Conservation (phyloP, 1,284 basidiomycete genomes). For the Ceratobasidium sp. region DNA sequence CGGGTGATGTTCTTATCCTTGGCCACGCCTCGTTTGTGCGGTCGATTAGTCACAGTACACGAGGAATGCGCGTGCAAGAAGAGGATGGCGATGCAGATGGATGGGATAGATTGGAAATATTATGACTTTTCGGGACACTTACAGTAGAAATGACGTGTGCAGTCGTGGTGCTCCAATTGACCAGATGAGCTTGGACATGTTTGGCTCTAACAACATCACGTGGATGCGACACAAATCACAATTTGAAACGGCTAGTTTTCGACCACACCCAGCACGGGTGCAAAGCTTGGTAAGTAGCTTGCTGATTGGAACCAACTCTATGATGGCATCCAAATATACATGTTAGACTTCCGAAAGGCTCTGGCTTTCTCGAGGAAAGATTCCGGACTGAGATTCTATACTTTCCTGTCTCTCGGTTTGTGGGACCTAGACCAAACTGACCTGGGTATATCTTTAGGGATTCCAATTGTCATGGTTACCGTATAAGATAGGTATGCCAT, state of each 20-base stretch:
- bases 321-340: conserved; percentile 34
- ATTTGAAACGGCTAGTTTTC: not conserved
- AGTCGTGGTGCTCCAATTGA: not conserved
- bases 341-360: conserved; percentile 36
- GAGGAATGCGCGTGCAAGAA: conserved; percentile 19
- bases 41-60: conserved; percentile 22
- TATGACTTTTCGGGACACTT: not conserved
- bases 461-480: not conserved
- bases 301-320: not conserved
- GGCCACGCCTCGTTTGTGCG: not conserved
- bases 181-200: conserved; percentile 16
- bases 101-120: not conserved
- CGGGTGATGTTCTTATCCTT: not conserved
- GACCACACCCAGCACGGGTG: not conserved
- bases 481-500: not conserved
- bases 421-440: not conserved
- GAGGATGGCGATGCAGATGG: not conserved
- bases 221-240: not conserved
- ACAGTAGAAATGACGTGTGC: not conserved
- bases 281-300: not conserved
- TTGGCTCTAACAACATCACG: conserved; percentile 18
- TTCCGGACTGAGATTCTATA: conserved; percentile 15
- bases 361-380: conserved; percentile 13
- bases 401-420: not conserved
- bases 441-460: not conserved